Conservation (phyloP, 495 filamentous ascomycete species). For the Monascus purpureus region DNA sequence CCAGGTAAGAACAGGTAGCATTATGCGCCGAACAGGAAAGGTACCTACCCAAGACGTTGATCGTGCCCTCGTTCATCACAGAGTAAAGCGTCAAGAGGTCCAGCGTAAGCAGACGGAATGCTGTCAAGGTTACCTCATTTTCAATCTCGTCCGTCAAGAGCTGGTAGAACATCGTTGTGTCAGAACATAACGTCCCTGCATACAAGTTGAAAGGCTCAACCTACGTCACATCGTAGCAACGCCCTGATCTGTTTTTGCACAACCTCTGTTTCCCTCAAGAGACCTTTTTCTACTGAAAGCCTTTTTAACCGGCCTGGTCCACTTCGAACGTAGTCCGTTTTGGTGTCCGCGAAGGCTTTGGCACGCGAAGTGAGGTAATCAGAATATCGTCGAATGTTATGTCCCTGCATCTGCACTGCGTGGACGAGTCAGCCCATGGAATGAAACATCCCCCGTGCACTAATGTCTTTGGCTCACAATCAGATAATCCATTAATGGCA, state of each 20-base stretch:
- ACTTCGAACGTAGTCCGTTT: constrained; percentile 77
- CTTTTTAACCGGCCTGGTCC: constrained; percentile 74
- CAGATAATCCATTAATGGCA: constrained; percentile 80
- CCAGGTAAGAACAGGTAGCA: constrained; percentile 7
- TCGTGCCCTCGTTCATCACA: constrained; percentile 92
- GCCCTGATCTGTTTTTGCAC: constrained; percentile 82
- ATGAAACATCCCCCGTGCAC: background rate
- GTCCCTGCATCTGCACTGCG: constrained; percentile 80
- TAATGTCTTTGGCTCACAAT: constrained; percentile 46
- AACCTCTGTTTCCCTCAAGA: constrained; percentile 81
- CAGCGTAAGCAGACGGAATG: constrained; percentile 84
- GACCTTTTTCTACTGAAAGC: constrained; percentile 80
- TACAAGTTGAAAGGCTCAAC: constrained; percentile 11
- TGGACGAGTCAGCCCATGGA: constrained; percentile 6
- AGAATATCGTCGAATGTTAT: constrained; percentile 86
- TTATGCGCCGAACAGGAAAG: background rate
- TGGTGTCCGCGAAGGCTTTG: constrained; percentile 65
- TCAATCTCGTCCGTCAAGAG: constrained; percentile 79
- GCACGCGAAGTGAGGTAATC: constrained; percentile 75
- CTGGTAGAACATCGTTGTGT: constrained; percentile 33
- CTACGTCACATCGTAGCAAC: constrained; percentile 79
- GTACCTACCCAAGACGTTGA: constrained; percentile 79
- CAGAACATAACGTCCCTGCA: constrained; percentile 5
- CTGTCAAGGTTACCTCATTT: constrained; percentile 92
- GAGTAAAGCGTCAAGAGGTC: constrained; percentile 87